A percentile compares a stretch with the other conserved stretches of the same genome.
phyloP scores from a whole-genome alignment of 768 basidiomycete genomes.

The Lentinula raphanica region DNA sequence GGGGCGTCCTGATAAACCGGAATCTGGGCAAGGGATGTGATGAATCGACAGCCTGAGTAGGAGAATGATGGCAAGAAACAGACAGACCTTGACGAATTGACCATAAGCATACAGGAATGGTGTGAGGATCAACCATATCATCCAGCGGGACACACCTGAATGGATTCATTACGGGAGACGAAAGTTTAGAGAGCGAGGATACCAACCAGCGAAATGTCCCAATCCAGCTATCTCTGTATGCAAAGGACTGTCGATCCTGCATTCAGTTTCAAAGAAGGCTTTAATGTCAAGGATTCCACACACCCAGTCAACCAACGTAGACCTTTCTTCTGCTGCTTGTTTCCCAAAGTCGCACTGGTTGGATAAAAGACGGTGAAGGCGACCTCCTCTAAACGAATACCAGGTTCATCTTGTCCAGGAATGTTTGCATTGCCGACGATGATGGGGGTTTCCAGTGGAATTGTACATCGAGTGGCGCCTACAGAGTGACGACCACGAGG shows the following conservation, averaged over 20 bases:
- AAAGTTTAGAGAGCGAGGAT: background rate
- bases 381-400: slow-evolving; percentile 52
- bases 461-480: slow-evolving; percentile 52
- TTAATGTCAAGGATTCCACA: slow-evolving; percentile 11
- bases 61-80: background rate
- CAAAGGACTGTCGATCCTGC: slow-evolving; percentile 31
- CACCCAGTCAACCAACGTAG: slow-evolving; percentile 57
- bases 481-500: slow-evolving; percentile 47
- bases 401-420: slow-evolving; percentile 9
- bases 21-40: slow-evolving; percentile 31
- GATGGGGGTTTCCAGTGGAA: slow-evolving; percentile 35
- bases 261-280: background rate
- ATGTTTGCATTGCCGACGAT: slow-evolving; percentile 38
- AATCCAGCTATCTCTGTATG: slow-evolving; percentile 43
- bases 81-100: slow-evolving; percentile 37
- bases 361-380: slow-evolving; percentile 67
- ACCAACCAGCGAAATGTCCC: slow-evolving; percentile 40
- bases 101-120: slow-evolving; percentile 51
- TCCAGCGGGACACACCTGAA: slow-evolving; percentile 33
- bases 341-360: slow-evolving; percentile 28
- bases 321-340: slow-evolving; percentile 29
- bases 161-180: background rate
- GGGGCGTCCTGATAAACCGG: slow-evolving; percentile 54
- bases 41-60: too few species aligned
- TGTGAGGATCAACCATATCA: slow-evolving; percentile 27